phyloP scores from a whole-genome alignment of 345 rosid species.

The Gossypium anomalum region DNA sequence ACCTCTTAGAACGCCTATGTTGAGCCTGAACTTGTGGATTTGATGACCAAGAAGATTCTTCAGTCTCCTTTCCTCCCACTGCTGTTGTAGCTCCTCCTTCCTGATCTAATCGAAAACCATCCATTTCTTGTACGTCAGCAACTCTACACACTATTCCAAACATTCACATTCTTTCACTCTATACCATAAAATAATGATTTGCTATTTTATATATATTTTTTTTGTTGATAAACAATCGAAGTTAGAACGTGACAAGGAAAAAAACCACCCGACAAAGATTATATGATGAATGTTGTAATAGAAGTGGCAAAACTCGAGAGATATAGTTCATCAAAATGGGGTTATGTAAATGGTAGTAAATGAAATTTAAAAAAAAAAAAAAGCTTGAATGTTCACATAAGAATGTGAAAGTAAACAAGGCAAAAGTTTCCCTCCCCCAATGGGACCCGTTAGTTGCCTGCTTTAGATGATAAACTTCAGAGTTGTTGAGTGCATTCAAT shows the following conservation, averaged over 20 bases:
- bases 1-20: conserved; percentile 86
- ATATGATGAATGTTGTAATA: not conserved
- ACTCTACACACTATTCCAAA: conserved; percentile 14
- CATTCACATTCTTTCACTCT: conserved; percentile 24
- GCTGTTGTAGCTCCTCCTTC: conserved; percentile 16
- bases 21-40: conserved; percentile 26
- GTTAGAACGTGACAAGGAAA: not conserved
- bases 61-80: conserved; percentile 24
- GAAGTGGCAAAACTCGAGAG: not conserved
- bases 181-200: not conserved
- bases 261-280: not conserved
- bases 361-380: not conserved
- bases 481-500: conserved; percentile 73
- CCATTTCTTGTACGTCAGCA: conserved; percentile 35
- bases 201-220: not conserved
- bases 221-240: not conserved
- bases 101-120: conserved; percentile 30
- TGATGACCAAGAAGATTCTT: conserved; percentile 31
- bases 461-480: conserved; percentile 33
- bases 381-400: conserved; percentile 7
- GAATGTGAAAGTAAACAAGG: conserved; percentile 31
- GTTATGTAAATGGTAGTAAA: not conserved
- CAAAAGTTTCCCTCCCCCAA: conserved; percentile 19
- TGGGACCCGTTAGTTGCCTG: conserved; percentile 46
- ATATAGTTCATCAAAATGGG: not conserved